Conservation (phyloP, 1,284 basidiomycete species). For the Exsudoporus floridanus region DNA sequence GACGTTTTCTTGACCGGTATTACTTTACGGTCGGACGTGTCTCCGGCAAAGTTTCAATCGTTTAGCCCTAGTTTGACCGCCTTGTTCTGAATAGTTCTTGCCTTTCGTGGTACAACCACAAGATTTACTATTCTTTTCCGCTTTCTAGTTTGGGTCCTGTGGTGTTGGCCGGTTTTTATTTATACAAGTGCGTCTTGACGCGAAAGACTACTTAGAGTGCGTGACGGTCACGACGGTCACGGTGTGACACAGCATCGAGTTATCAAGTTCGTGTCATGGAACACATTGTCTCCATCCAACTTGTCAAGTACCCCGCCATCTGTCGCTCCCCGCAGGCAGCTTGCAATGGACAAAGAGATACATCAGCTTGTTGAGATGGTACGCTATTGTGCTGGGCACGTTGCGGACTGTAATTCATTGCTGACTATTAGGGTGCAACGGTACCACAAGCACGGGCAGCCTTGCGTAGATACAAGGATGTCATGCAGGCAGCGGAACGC, state of each 20-base stretch:
- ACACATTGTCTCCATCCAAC: constrained; percentile 21
- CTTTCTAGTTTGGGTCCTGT: constrained; percentile 14
- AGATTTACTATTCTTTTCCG: neutral
- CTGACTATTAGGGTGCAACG: constrained; percentile 65
- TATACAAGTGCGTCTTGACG: constrained; percentile 6
- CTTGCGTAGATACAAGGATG: constrained; percentile 74
- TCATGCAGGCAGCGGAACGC: constrained; percentile 85
- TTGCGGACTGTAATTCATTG: constrained; percentile 6
- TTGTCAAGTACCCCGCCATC: neutral
- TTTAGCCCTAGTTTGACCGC: constrained; percentile 5
- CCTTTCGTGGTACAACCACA: neutral
- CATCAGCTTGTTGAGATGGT: constrained; percentile 61
- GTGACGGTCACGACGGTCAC: constrained; percentile 26
- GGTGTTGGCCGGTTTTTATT: constrained; percentile 19
- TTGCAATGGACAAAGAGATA: constrained; percentile 44
- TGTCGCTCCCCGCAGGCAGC: neutral
- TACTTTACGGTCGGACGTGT: constrained; percentile 7
- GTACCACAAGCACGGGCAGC: constrained; percentile 75
- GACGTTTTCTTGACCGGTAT: constrained; percentile 13
- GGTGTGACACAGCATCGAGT: constrained; percentile 20
- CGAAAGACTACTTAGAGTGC: neutral
- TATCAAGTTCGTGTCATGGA: constrained; percentile 23
- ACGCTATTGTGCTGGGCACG: constrained; percentile 9
- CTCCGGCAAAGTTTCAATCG: constrained; percentile 4
- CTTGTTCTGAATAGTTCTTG: constrained; percentile 4